Base-by-base conservation (phyloP, 805 yeast species). In the Candida nonsorbophila region DNA sequence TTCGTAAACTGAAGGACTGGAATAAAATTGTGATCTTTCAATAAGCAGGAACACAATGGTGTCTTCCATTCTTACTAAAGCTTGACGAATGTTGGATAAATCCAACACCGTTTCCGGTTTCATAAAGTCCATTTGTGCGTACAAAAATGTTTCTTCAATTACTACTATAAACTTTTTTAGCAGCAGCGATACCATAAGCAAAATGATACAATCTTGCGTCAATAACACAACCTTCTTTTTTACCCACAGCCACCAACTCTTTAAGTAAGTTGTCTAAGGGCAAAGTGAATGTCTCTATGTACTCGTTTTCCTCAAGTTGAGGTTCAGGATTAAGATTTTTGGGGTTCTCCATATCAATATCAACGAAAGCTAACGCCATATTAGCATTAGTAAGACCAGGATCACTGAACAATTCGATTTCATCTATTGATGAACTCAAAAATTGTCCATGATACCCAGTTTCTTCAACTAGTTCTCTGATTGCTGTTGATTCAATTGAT, bases 51-150 rank as follows among this genome's bases (percentile, higher is more conserved):
- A 92, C 37, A 92, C 82, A 44, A 92, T 87, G 5, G 97, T 84
- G 56, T 92, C 97, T 51, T 92, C 98, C 96, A 92, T 86, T 31
- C 95, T 75, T 22, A 88, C 79, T 26, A 92, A 67, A 11, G 85
- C 82, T 36, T 74, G 78, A 38, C 98, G 77, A 46, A 92, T 92
- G 58, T 92, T 87, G 44, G 64, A 66, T 34, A 92, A 64, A 46
- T 86, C 74, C 28, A 92, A 69, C 5, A 85, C 95, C 0, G 94
- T 74, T 27, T 80, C 82, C 11, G 95, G 92, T 42, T 78, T 75
- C 53, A 73, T 71, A 55, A 87, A 88, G 58, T 88, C 94, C 95
- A 88, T 86, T n/a, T 12, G 19, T 41, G 30, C n/a, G n/a, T n/a
- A n/a, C n/a, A n/a, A n/a, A n/a, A 17, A 7, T n/a, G n/a, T n/a